Conservation (phyloP, 2,329 filamentous ascomycete species). For the Exophiala viscosa region DNA sequence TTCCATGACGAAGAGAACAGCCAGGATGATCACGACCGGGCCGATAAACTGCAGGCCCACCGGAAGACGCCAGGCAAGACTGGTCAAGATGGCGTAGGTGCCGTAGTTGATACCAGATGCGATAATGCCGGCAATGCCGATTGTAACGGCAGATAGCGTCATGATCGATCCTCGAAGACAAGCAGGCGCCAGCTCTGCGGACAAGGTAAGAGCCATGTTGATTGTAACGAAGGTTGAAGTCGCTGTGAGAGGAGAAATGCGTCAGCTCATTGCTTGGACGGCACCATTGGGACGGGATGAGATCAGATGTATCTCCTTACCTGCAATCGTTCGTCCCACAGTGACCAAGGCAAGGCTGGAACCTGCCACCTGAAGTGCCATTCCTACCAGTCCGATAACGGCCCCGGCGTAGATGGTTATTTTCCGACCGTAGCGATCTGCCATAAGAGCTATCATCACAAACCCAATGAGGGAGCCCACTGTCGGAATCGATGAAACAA, state of each 20-base stretch:
- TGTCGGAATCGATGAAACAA: neutral
- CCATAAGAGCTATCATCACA: neutral
- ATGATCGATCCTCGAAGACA: neutral
- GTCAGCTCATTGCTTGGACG: too few relatives aligned
- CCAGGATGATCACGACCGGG: neutral
- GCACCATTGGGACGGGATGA: neutral
- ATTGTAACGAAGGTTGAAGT: neutral
- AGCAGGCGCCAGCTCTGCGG: neutral
- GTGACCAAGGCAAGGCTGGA: neutral
- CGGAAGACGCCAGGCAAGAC: neutral
- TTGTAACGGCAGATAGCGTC: neutral
- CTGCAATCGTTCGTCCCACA: neutral
- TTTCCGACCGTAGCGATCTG: neutral
- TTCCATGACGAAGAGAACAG: neutral
- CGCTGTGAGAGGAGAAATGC: too few relatives aligned
- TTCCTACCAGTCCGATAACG: neutral
- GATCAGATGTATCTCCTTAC: neutral
- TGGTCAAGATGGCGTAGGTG: neutral
- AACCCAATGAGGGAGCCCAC: neutral
- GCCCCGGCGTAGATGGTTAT: neutral
- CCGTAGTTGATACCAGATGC: neutral
- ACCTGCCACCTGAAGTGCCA: neutral
- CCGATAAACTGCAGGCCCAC: neutral
- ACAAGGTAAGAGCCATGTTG: neutral
- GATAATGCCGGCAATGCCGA: neutral